phyloP scores from a whole-genome alignment of 345 rosid genomes.

The Salix exigua region DNA sequence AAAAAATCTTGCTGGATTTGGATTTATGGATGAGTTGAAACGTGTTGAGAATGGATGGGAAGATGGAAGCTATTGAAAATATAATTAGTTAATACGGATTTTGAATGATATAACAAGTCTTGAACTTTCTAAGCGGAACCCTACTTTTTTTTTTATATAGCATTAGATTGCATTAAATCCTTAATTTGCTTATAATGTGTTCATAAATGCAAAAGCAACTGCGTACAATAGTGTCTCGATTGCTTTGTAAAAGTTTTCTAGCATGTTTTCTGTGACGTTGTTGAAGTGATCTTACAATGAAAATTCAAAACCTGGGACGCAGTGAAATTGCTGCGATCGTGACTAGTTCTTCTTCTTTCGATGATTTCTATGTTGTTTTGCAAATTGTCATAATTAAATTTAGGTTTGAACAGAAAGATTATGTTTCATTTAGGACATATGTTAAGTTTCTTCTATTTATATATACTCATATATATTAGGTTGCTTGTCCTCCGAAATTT shows the following conservation, averaged over 20 bases:
- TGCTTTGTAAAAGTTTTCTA: background rate
- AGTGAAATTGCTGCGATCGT: background rate
- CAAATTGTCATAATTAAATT: no score
- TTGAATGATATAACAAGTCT: background rate
- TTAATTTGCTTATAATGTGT: background rate
- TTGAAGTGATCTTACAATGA: background rate
- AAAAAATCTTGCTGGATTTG: no score
- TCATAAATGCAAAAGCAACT: no score
- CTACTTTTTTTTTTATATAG: background rate
- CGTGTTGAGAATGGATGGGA: no score
- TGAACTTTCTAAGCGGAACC: background rate
- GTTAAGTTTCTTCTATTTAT: no score
- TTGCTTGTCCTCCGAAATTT: no score
- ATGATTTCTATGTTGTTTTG: background rate
- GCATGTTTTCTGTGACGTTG: background rate
- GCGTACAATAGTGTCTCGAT: no score
- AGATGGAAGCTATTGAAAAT: no score
- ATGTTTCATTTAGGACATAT: no score
- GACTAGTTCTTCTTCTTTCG: background rate
- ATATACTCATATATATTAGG: no score
- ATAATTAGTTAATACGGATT: background rate
- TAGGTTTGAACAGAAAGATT: no score
- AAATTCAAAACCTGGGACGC: background rate
- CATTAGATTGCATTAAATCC: background rate
- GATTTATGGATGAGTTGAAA: no score